phyloP scores from a whole-genome alignment of 306 rosid genomes.

The Comarum palustre region DNA sequence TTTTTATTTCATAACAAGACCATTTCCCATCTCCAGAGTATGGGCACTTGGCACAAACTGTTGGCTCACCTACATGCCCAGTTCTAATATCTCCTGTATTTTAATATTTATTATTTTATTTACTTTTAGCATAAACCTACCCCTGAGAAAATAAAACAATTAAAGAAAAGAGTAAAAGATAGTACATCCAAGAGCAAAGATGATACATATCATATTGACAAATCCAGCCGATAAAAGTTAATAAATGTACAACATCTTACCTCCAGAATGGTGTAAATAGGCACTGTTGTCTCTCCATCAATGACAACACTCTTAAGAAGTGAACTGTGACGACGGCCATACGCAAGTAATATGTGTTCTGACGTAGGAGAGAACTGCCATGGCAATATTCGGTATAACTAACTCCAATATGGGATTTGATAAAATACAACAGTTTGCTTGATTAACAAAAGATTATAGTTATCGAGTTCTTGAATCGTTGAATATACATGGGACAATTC shows the following conservation, averaged over 20 bases:
- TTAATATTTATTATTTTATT: background rate
- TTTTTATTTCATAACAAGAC: background rate
- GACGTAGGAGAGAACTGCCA: slow-evolving; percentile 62
- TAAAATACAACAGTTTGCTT: background rate
- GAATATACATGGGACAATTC: background rate
- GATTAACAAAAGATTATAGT: background rate
- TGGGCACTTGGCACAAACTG: background rate
- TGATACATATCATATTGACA: background rate
- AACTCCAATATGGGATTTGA: slow-evolving; percentile 15
- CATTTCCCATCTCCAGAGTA: background rate
- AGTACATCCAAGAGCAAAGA: background rate
- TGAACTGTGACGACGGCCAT: slow-evolving; percentile 60
- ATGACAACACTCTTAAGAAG: slow-evolving; percentile 80
- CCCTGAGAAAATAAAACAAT: background rate
- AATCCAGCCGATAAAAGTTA: background rate
- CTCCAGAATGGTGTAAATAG: slow-evolving; percentile 96
- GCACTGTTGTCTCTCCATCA: slow-evolving; percentile 91
- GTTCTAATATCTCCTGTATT: background rate
- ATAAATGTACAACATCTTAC: slow-evolving; percentile 30
- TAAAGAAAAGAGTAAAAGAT: background rate
- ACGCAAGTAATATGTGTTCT: slow-evolving; percentile 60
- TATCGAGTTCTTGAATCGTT: background rate
- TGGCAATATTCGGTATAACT: background rate
- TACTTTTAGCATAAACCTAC: background rate
- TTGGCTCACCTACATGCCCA: background rate